Evolutionary conservation across 352 stramenopile genomes (phyloP).

Genomic region (Globisporangium yorkense): DNA sequence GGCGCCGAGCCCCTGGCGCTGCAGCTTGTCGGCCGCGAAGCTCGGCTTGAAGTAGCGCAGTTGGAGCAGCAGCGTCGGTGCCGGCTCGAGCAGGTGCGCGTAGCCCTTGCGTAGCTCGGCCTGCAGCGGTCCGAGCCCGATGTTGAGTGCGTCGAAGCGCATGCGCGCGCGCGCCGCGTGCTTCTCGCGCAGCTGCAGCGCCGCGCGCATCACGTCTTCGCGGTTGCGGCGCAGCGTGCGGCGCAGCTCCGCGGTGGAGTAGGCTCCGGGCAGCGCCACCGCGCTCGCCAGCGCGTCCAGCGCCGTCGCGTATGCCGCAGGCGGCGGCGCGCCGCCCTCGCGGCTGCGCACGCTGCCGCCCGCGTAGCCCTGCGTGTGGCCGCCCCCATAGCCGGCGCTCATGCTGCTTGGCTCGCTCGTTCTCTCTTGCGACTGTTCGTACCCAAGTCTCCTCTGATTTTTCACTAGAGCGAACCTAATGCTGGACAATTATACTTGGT

Average conservation of each 20-base stretch:
- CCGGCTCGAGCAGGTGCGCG: conserved; percentile 58
- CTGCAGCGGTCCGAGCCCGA: conserved; percentile 51
- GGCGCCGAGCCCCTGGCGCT: conserved; percentile 41
- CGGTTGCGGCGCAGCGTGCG: conserved; percentile 60
- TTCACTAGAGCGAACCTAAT: too few species aligned
- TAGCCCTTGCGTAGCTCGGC: conserved; percentile 71
- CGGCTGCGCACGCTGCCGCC: background rate
- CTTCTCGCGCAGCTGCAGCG: conserved; percentile 68
- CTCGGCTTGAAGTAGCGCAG: conserved; percentile 59
- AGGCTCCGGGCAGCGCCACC: conserved; percentile 58
- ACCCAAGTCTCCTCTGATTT: background rate
- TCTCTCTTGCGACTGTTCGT: background rate
- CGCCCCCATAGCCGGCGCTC: conserved; percentile 15
- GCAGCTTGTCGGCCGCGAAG: conserved; percentile 52
- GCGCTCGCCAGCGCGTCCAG: conserved; percentile 61
- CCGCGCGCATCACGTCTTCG: conserved; percentile 61
- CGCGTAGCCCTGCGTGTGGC: background rate
- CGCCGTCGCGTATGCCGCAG: conserved; percentile 30
- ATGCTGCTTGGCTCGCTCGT: conserved; percentile 1
- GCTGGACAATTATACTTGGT: too few species aligned
- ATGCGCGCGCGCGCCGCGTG: conserved; percentile 35
- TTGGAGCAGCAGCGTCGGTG: conserved; percentile 55
- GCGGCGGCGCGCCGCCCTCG: conserved; percentile 25
- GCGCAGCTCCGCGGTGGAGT: conserved; percentile 39
- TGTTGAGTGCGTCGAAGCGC: conserved; percentile 57